Evolutionary conservation across 2,329 filamentous ascomycete genomes (phyloP), one percentile per base, ranked within the genome.

Genomic region (Didymella segeticola): DNA sequence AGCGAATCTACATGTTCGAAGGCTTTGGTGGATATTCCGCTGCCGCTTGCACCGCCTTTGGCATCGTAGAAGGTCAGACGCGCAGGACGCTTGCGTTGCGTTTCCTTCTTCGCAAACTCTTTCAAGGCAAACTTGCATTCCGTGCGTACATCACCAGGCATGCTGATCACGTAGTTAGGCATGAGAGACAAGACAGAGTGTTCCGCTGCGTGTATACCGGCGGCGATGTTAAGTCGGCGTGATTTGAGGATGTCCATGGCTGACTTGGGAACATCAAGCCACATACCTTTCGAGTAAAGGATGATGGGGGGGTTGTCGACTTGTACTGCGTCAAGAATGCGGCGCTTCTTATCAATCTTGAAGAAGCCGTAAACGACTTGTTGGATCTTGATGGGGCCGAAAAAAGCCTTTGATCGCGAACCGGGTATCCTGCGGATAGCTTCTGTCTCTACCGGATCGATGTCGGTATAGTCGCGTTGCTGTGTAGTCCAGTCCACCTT

Each of bases 351-450:
- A 75, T 98, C 93, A n/a, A 97, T 80, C 72, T 98, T 98, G 83
- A 97, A 98, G 79, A 95, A 99, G 2, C 95, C 95, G 72, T 96
- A 98, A 2, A 99, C 92, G 25, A 90, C 88, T 62, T 93, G 89
- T 60, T 89, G 86, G 67, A 98, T 93, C 65, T 89, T 88, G 70
- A 99, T 93, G 0, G 85, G 80, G 29, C 95, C 95, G 70, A 91
- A 93, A 76, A 91, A 98, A 1, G 93, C 93, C 56, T 86, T 83
- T 0, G 83, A 89, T 3, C 80, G 75, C 0, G 86, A 88, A 62
- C 76, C 72, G 0, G 81, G 79, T 30, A 97, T 90, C 15, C 82
- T 83, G 7, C 91, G 87, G 59, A 96, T 92, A 2, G 89, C 88
- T 77, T 98, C 91, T 0, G 91, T 97, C 75, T 96, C 93, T 25